A percentile compares a stretch with the other conserved stretches of the same genome.
These are phyloP conservation scores for Lentinula raphanica DNA, from an alignment of 768 basidiomycete genomes.

Conservation along the genomic window DNA sequence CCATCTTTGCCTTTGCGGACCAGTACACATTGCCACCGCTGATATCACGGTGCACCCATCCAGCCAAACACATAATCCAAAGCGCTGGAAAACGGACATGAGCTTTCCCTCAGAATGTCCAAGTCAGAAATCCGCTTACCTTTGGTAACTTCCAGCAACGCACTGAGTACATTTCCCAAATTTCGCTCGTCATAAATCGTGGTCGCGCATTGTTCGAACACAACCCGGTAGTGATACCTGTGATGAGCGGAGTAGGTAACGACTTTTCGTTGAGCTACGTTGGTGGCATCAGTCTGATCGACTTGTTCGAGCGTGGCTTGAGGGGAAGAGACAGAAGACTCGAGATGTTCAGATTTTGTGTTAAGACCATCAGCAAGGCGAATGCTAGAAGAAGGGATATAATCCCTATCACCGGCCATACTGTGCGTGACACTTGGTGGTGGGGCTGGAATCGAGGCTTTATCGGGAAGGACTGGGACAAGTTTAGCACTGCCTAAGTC, in stretches of 20 bases:
- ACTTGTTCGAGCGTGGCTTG: no score
- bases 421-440: neutral
- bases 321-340: no score
- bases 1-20: neutral
- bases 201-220: neutral
- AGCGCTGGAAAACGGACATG: neutral
- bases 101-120: no score
- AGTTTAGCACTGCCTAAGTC: neutral
- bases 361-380: neutral
- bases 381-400: neutral
- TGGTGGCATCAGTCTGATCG: no score
- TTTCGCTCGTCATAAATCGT: neutral
- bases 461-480: neutral
- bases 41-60: neutral
- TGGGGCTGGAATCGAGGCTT: neutral
- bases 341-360: neutral
- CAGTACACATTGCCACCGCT: neutral
- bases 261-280: no score
- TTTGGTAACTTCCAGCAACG: neutral
- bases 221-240: neutral
- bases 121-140: no score
- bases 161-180: neutral
- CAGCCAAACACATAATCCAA: neutral
- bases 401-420: neutral
- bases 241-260: neutral